Evolutionary conservation across 2,329 filamentous ascomycete genomes (phyloP), one percentile per base, ranked within the genome.

Genomic region (Achaetomium macrosporum): DNA sequence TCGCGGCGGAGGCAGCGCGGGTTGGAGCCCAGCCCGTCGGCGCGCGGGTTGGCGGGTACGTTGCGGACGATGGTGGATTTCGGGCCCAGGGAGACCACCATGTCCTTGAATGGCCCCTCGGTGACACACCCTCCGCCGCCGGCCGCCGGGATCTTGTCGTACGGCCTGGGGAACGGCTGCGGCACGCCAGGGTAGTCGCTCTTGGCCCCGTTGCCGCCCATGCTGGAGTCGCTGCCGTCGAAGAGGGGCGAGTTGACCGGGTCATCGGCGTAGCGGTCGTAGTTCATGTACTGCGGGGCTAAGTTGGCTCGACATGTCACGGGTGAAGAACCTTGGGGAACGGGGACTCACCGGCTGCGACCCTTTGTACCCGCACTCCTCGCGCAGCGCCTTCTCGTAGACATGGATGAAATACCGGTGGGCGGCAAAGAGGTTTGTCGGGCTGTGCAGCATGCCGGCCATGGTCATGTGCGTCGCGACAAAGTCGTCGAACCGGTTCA

Each of bases 101-200:
- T 68, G 63, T 73, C 71, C 25, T 64, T 64, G 19, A 80, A 72
- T 0, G 79, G 79, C 0, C 78, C 77, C 2, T 65, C 65, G 3
- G 65, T 70, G 5, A 82, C 69, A 59, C 79, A 83, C 3, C 79
- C 79, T 25, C 80, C 79, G 12, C 79, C 80, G 3, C 71, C 71
- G 11, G 72, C 79, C 0, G 76, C 63, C 37, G 68, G 66, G 35
- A 77, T 68, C 16, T 68, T 65, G 56, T 75, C 68, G 16, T 51
- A 51, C n/a, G 69, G 63, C 8, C 66, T 68, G n/a, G 68, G 63
- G 15, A 63, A 64, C 9, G 51, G 55, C 53, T 69, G 66, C 5
- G 58, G 46, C 36, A 65, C 40, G 17, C 63, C 63, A 13, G 54
- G 15, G 35, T 37, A 37, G 13, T 37, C 7, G 13, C 25, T 45